These are phyloP conservation scores for Meredithiella fracta DNA, from an alignment of 2,329 filamentous ascomycete species.

Conservation along the genomic window DNA sequence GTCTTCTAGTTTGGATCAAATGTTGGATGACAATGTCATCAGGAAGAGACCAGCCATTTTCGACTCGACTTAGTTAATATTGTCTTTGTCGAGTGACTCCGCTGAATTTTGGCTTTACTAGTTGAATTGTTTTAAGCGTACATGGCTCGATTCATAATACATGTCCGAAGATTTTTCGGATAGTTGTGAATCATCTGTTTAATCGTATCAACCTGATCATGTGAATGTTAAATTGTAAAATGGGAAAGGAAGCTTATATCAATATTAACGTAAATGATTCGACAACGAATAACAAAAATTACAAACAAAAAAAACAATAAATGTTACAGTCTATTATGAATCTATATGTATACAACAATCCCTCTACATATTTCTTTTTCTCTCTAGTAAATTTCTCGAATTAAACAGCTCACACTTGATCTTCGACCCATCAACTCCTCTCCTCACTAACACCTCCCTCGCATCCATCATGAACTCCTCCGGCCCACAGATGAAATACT, in stretches of 20 bases:
- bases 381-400: slow-evolving; percentile 30
- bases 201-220: too few relatives aligned
- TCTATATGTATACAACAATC: not conserved
- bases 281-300: not conserved
- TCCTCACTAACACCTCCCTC: slow-evolving; percentile 32
- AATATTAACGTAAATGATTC: not conserved
- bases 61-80: too few relatives aligned
- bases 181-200: too few relatives aligned
- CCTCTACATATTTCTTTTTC: slow-evolving; percentile 6
- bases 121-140: too few relatives aligned
- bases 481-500: slow-evolving; percentile 61
- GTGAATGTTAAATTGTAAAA: too few relatives aligned
- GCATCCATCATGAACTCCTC: slow-evolving; percentile 50
- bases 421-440: slow-evolving; percentile 40
- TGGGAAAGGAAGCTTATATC: too few relatives aligned
- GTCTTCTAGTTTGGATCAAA: not conserved
- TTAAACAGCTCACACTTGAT: slow-evolving; percentile 53
- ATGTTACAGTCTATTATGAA: not conserved
- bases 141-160: too few relatives aligned
- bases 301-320: not conserved
- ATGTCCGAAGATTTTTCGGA: too few relatives aligned
- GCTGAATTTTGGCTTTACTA: too few relatives aligned
- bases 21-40: not conserved
- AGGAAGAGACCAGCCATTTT: not conserved
- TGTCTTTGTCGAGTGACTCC: too few relatives aligned